Evolutionary conservation across 2,329 filamentous ascomycete genomes (phyloP).

Genomic region (Trichophyton simii): DNA sequence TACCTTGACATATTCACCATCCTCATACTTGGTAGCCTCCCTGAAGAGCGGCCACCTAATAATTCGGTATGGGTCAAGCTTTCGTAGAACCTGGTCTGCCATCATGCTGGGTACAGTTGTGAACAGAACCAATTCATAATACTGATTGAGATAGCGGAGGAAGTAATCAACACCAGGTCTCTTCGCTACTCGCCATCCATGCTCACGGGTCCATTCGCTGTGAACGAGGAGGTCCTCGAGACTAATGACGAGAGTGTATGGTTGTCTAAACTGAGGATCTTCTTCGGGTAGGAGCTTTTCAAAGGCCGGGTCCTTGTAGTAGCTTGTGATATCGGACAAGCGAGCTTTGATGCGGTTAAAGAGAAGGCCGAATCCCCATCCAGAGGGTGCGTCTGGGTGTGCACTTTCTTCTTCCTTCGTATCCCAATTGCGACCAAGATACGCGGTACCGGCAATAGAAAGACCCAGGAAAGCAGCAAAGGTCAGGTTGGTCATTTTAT

Average conservation of each 20-base stretch:
- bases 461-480: constrained; percentile 50
- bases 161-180: constrained; percentile 95
- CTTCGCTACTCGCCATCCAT: constrained; percentile 92
- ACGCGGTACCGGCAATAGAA: constrained; percentile 49
- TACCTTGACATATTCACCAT: constrained; percentile 93
- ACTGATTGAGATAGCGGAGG: constrained; percentile 87
- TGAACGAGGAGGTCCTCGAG: constrained; percentile 90
- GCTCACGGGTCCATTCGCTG: constrained; percentile 85
- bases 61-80: constrained; percentile 88
- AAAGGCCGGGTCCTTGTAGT: constrained; percentile 94
- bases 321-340: constrained; percentile 61
- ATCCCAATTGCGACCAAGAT: constrained; percentile 81
- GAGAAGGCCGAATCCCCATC: constrained; percentile 63
- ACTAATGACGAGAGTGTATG: constrained; percentile 84
- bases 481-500: constrained; percentile 61
- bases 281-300: constrained; percentile 68
- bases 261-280: constrained; percentile 66
- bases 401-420: constrained; percentile 55
- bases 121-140: constrained; percentile 96
- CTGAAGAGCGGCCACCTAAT: constrained; percentile 91
- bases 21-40: constrained; percentile 93
- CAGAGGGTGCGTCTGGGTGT: constrained; percentile 62
- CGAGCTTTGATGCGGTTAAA: constrained; percentile 70
- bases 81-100: constrained; percentile 77
- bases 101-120: constrained; percentile 74